A percentile compares a stretch with the other conserved stretches of the same genome.
phyloP scores from a whole-genome alignment of 2,329 filamentous ascomycete species.

The Hypoxylon sp. region DNA sequence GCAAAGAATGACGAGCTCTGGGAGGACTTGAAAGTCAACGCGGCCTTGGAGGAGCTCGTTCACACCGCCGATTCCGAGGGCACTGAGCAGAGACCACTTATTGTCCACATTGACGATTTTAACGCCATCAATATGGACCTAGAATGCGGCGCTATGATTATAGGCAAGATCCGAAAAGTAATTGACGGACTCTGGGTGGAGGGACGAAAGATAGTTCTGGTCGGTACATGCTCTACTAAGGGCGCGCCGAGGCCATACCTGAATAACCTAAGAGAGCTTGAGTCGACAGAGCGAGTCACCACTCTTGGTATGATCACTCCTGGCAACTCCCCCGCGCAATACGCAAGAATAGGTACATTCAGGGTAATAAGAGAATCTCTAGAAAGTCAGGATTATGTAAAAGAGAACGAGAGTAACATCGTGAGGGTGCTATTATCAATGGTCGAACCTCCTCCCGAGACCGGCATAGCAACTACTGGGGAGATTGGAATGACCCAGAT shows the following conservation, averaged over 20 bases:
- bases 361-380: slow-evolving; percentile 11
- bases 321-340: not conserved
- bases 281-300: slow-evolving; percentile 56
- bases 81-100: slow-evolving; percentile 64
- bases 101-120: slow-evolving; percentile 86
- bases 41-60: slow-evolving; percentile 71
- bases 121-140: slow-evolving; percentile 79
- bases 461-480: slow-evolving; percentile 7
- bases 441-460: slow-evolving; percentile 35
- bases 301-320: slow-evolving; percentile 37
- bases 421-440: slow-evolving; percentile 47
- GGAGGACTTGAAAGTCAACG: slow-evolving; percentile 73
- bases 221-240: slow-evolving; percentile 80
- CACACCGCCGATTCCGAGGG: slow-evolving; percentile 59
- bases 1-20: slow-evolving; percentile 65
- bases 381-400: slow-evolving; percentile 44
- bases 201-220: slow-evolving; percentile 79
- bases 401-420: slow-evolving; percentile 53
- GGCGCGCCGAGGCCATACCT: slow-evolving; percentile 63
- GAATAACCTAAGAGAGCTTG: slow-evolving; percentile 58
- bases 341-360: not conserved
- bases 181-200: slow-evolving; percentile 80
- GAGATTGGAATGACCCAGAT: slow-evolving; percentile 40
- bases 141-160: slow-evolving; percentile 75
- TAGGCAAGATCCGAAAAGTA: slow-evolving; percentile 77